Conservation (phyloP, 345 rosid genomes). For the Camelina sativa region DNA sequence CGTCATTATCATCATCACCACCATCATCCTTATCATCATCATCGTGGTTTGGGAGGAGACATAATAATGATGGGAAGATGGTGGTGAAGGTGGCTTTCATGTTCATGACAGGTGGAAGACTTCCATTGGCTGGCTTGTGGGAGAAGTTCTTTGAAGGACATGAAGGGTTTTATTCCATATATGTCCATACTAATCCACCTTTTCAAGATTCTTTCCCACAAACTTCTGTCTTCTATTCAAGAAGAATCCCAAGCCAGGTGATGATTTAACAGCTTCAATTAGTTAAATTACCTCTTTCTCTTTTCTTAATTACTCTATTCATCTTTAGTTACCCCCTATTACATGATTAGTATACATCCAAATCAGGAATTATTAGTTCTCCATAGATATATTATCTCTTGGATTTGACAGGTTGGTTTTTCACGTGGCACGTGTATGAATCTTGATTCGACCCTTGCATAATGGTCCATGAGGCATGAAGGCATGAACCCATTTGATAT, state of each 20-base stretch:
- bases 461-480: slow-evolving; percentile 11
- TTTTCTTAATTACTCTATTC: neutral
- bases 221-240: slow-evolving; percentile 58
- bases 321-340: neutral
- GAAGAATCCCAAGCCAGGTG: slow-evolving; percentile 84
- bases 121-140: slow-evolving; percentile 76
- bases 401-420: slow-evolving; percentile 21
- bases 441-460: slow-evolving; percentile 24
- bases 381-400: slow-evolving; percentile 1
- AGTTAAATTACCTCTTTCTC: neutral
- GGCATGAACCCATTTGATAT: slow-evolving; percentile 27
- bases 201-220: slow-evolving; percentile 49
- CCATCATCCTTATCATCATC: slow-evolving; percentile 11
- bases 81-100: slow-evolving; percentile 71
- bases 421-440: slow-evolving; percentile 40
- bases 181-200: slow-evolving; percentile 71
- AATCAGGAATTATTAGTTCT: neutral
- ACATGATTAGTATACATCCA: slow-evolving; percentile 13
- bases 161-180: slow-evolving; percentile 65
- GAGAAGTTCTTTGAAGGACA: slow-evolving; percentile 72
- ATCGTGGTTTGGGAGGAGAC: slow-evolving; percentile 38
- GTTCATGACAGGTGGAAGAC: slow-evolving; percentile 68
- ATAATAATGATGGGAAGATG: slow-evolving; percentile 32
- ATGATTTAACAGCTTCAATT: slow-evolving; percentile 9
- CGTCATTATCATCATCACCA: slow-evolving; percentile 29